Conservation (phyloP, 1,284 basidiomycete genomes). For the Leccinum cinnamomeum region DNA sequence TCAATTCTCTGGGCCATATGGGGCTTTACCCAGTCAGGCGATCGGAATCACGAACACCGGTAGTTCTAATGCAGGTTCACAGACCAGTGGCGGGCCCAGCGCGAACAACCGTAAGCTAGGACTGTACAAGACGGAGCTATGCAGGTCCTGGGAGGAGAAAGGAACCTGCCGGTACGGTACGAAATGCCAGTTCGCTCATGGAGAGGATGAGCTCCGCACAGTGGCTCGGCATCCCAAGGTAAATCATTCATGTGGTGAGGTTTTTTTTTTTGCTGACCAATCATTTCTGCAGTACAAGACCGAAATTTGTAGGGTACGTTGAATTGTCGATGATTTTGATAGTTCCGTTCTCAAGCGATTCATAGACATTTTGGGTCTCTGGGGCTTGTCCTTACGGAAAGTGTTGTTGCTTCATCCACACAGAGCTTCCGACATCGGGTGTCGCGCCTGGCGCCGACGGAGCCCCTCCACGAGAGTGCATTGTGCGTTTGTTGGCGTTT, state of each 20-base stretch:
- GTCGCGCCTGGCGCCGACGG: conserved; percentile 51
- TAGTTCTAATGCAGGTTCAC: conserved; percentile 16
- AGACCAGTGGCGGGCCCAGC: conserved; percentile 61
- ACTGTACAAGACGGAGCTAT: conserved; percentile 90
- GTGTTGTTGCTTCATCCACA: conserved; percentile 88
- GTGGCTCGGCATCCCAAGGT: conserved; percentile 87
- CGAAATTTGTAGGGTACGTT: conserved; percentile 81
- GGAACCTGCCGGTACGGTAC: conserved; percentile 83
- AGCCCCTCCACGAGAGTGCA: conserved; percentile 36
- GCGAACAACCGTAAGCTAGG: conserved; percentile 87
- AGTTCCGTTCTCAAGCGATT: conserved; percentile 17
- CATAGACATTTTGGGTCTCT: conserved; percentile 86
- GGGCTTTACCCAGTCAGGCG: too few species aligned
- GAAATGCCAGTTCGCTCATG: conserved; percentile 91
- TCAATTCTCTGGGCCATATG: too few species aligned
- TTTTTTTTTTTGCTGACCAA: conserved; percentile 11
- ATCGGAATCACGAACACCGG: too few species aligned
- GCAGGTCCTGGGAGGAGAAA: conserved; percentile 92
- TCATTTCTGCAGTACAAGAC: conserved; percentile 73
- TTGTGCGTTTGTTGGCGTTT: conserved; percentile 26
- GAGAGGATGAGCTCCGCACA: conserved; percentile 80
- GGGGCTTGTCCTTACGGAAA: conserved; percentile 90
- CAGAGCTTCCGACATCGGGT: conserved; percentile 68
- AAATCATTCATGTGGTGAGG: conserved; percentile 20
- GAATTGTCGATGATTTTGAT: conserved; percentile 13